phyloP scores from a whole-genome alignment of 768 basidiomycete genomes.

The Leccinum sublutescens region DNA sequence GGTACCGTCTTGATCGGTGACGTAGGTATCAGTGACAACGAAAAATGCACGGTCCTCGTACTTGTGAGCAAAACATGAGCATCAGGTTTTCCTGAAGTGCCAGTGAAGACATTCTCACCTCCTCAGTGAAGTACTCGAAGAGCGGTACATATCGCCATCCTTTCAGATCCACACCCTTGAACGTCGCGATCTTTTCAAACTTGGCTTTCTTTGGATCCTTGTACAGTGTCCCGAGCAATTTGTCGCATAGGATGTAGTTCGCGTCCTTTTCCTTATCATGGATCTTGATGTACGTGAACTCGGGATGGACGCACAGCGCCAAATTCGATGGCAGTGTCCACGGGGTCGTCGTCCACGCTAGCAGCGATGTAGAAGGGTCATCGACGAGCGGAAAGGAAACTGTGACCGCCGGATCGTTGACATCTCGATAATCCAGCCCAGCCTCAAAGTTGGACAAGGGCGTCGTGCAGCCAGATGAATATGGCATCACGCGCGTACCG shows the following conservation, averaged over 20 bases:
- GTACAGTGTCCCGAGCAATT: conserved; percentile 82
- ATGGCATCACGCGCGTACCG: conserved; percentile 95
- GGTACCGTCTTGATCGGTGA: conserved; percentile 90
- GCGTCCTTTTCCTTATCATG: conserved; percentile 82
- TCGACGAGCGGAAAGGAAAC: conserved; percentile 92
- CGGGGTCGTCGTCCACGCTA: conserved; percentile 99
- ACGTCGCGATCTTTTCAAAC: conserved; percentile 86
- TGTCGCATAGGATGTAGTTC: conserved; percentile 92
- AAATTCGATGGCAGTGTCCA: conserved; percentile 98
- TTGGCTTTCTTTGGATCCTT: conserved; percentile 98
- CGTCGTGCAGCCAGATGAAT: conserved; percentile 94
- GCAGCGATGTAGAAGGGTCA: conserved; percentile 82
- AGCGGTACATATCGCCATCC: conserved; percentile 94
- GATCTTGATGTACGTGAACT: conserved; percentile 95
- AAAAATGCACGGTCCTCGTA: conserved; percentile 90
- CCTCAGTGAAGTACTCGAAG: conserved; percentile 95
- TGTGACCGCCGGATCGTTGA: conserved; percentile 95
- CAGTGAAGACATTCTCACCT: conserved; percentile 47
- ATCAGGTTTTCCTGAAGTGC: neutral
- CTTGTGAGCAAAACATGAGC: conserved; percentile 39
- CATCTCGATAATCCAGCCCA: conserved; percentile 86
- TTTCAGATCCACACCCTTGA: conserved; percentile 90
- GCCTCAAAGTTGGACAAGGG: conserved; percentile 98
- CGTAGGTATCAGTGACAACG: conserved; percentile 89
- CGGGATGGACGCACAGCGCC: conserved; percentile 93